phyloP scores from a whole-genome alignment of 805 yeast species.

The Saturnispora halmiae region DNA sequence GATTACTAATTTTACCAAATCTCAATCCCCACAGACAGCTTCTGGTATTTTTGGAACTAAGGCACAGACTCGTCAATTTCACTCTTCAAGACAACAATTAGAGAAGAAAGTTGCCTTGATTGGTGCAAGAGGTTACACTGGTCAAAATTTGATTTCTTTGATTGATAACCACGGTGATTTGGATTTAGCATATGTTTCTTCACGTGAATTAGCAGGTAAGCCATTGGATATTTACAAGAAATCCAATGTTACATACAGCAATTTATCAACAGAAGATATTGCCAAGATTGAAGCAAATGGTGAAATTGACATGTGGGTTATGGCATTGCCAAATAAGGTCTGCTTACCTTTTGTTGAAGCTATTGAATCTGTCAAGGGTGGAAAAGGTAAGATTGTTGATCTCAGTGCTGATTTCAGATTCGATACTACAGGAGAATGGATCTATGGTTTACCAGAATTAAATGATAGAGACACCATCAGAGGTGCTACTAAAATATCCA shows the following conservation, averaged over 20 bases:
- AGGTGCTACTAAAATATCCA: conserved; percentile 72
- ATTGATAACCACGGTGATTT: conserved; percentile 81
- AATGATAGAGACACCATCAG: conserved; percentile 58
- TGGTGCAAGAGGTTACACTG: conserved; percentile 98
- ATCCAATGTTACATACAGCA: conserved; percentile 68
- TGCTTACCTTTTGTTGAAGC: conserved; percentile 83
- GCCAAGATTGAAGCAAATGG: conserved; percentile 63
- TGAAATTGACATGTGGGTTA: conserved; percentile 93
- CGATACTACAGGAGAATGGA: conserved; percentile 82
- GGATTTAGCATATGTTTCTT: conserved; percentile 87
- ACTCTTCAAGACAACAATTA: conserved; percentile 16
- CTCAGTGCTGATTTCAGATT: conserved; percentile 94
- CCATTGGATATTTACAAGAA: conserved; percentile 82
- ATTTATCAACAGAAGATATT: conserved; percentile 81
- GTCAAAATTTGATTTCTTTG: conserved; percentile 82
- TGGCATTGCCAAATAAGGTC: conserved; percentile 98
- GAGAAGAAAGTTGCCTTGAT: conserved; percentile 68
- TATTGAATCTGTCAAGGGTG: conserved; percentile 51
- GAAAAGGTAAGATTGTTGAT: conserved; percentile 78
- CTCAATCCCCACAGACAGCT: conserved; percentile 24
- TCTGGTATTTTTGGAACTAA: conserved; percentile 42
- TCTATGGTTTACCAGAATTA: conserved; percentile 92
- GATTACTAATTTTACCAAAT: conserved; percentile 42
- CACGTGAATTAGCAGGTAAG: conserved; percentile 88
- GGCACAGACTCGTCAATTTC: conserved; percentile 23